Evolutionary conservation across 2,329 filamentous ascomycete genomes (phyloP).

Genomic region (Alternaria longipes): DNA sequence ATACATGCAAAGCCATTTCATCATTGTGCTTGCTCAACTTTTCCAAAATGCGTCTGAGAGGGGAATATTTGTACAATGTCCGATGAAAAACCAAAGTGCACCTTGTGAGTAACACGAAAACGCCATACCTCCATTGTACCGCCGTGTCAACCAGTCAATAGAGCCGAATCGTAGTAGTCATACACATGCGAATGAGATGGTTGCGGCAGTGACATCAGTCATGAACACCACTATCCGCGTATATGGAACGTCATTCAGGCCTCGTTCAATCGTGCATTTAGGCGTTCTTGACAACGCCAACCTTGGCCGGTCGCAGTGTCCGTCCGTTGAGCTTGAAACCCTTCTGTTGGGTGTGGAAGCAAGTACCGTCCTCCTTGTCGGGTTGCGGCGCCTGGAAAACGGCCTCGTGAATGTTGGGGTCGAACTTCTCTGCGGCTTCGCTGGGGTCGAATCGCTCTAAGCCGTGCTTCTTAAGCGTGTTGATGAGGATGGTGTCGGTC

Average conservation of each 20-base stretch:
- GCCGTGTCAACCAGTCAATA: slow-evolving; percentile 21
- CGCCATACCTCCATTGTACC: slow-evolving; percentile 31
- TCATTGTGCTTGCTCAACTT: slow-evolving; percentile 16
- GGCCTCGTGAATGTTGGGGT: slow-evolving; percentile 96
- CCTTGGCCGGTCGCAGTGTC: slow-evolving; percentile 89
- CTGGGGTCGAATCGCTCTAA: slow-evolving; percentile 85
- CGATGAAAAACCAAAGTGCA: slow-evolving; percentile 20
- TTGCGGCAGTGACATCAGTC: not conserved
- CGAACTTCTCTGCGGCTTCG: slow-evolving; percentile 80
- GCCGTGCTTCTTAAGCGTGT: slow-evolving; percentile 91
- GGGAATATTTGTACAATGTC: slow-evolving; percentile 40
- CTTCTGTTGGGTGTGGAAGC: slow-evolving; percentile 94
- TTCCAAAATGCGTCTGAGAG: slow-evolving; percentile 38
- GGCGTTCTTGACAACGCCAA: slow-evolving; percentile 90
- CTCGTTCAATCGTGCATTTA: slow-evolving; percentile 34
- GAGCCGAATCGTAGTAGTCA: slow-evolving; percentile 28
- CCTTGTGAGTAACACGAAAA: slow-evolving; percentile 19
- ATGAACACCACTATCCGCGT: not conserved
- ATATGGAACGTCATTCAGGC: not conserved
- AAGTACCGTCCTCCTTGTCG: slow-evolving; percentile 87
- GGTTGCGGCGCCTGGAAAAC: slow-evolving; percentile 91
- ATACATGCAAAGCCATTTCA: slow-evolving; percentile 23
- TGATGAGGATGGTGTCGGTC: slow-evolving; percentile 89
- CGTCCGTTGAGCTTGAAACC: slow-evolving; percentile 94
- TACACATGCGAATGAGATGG: slow-evolving; percentile 28